Evolutionary conservation across 2,329 filamentous ascomycete species (phyloP), one percentile per base, ranked within the genome.

Genomic region (Seiridium unicorne): DNA sequence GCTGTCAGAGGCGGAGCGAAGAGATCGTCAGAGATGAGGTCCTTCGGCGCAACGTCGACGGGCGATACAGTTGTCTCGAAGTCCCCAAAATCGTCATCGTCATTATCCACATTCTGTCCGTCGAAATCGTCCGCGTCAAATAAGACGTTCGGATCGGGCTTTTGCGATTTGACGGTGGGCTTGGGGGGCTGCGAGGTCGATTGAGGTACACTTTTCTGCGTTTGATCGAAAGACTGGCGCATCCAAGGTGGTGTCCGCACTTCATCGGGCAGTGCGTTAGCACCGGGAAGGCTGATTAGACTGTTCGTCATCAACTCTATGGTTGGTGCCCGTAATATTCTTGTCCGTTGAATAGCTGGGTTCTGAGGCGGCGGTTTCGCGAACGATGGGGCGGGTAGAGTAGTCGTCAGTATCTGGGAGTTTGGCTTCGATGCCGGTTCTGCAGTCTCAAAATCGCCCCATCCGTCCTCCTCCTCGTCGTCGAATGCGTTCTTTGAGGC

Each of bases 401-500:
- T 9, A 36, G 5, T 35, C 31, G 65, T 67, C 57, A 66, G 64
- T 5, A 65, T 66, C 13, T 64, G 62, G 10, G 65, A 64, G n/a
- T 67, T 60, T 32, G 65, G 58, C 13, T 60, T 60, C 13, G 58
- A 58, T 3, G 67, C 60, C 1, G 75, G 70, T 44, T 80, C 74
- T 13, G 84, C 85, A 49, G 82, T 79, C 71, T 89, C 87, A 67
- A 90, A 90, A 59, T 89, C 87, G 0, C 88, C 88, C 83, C 88
- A 90, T 35, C 80, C 84, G 67, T 89, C 86, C 58, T 88, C 85
- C 5, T 77, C 76, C 4, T 61, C 83, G 2, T 83, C 82, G 3
- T 76, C 74, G n/a, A 42, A 68, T 55, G 38, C 68, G 62, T 47
- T 59, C 44, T 35, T 63, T 57, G 31, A 46, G 42, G 48, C n/a